Base-by-base conservation (phyloP, 129 eudicot species). In the Chrysanthemum lavandulifolium region DNA sequence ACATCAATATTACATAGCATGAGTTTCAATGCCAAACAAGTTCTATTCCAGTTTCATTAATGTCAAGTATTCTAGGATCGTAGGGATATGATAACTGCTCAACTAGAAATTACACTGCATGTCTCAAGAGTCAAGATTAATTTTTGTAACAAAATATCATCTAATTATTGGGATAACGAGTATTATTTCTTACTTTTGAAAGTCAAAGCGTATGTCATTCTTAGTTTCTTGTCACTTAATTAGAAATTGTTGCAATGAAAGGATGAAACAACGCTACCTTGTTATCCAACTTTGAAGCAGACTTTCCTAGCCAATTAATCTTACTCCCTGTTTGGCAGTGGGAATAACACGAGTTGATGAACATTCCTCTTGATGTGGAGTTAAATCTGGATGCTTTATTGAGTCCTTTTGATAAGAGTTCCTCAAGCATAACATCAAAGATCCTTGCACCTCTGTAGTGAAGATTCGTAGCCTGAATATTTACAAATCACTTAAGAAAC, bases 401-500 rank as follows among this genome's bases (percentile, higher is more conserved):
- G 67, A 87, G 84, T 72, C 95, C 90, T 78, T 82, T 85, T 54
- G 81, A 79, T 61, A 88, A 62, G 18, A 88, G 61, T 19, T 88
- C 95, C 63, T 85, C 85, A 16, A 84, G 65, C 13, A 88, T 75
- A 13, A 80, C 90, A 59, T 73, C 73, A 36, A 86, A 88, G 72
- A 85, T 79, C 79, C 87, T 82, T 55, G 90, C 90, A 61, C 95
- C 95, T 75, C 87, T 79, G 71, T 73, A 84, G 50, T 87, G 79
- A 61, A 87, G 94, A 65, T 84, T 84, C 27, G 82, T 80, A 49
- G 61, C 87, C 90, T 87, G 62, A 50, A 23, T 6, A 23, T 61
- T 67, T 29, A 6, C 56, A 71, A 10, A 49, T 64, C 4, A 65
- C 3, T 11, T 33, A 60, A 16, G 57, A 65, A n/a, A 61, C 57